Percentiles rank a stretch among this genome's conserved stretches.
These are phyloP conservation scores for Byssothecium circinans DNA, from an alignment of 2,329 filamentous ascomycete species.

Conservation along the genomic window DNA sequence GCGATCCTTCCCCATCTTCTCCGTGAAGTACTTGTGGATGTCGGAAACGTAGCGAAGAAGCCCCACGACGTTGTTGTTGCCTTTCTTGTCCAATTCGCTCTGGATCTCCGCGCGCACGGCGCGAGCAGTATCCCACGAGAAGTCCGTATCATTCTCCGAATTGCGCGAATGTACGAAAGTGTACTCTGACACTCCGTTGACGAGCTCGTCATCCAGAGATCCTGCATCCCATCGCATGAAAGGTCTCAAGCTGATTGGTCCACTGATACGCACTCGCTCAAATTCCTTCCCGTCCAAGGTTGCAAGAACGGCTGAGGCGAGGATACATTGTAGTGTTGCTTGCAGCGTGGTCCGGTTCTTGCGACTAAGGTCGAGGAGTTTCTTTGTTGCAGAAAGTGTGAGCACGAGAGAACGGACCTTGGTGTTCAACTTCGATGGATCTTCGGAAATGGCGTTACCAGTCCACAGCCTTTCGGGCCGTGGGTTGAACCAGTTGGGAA, in stretches of 20 bases:
- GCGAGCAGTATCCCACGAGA: conserved; percentile 22
- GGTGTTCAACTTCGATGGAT: conserved; percentile 7
- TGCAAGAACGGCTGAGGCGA: conserved; percentile 44
- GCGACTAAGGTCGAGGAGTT: conserved; percentile 39
- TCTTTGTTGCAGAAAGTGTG: conserved; percentile 29
- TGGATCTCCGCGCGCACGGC: conserved; percentile 17
- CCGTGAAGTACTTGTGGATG: conserved; percentile 41
- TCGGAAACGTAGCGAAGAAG: conserved; percentile 48
- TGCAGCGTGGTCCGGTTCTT: conserved; percentile 47
- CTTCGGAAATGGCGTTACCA: conserved; percentile 20
- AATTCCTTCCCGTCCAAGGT: conserved; percentile 30
- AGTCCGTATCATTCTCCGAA: background rate
- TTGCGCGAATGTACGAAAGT: conserved; percentile 11
- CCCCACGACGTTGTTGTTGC: conserved; percentile 37
- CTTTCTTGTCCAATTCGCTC: conserved; percentile 19
- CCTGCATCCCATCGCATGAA: conserved; percentile 30
- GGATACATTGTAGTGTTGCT: conserved; percentile 42
- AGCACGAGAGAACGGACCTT: conserved; percentile 38
- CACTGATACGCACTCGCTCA: conserved; percentile 34
- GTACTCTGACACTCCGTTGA: conserved; percentile 26
- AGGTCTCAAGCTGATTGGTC: conserved; percentile 44
- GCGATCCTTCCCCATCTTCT: conserved; percentile 45
- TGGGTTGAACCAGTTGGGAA: conserved; percentile 28
- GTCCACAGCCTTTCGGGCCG: conserved; percentile 24
- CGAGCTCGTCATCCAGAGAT: conserved; percentile 30